Evolutionary conservation across 1,139 yeast genomes (phyloP).

Genomic region (Geotrichum aggregatum): DNA sequence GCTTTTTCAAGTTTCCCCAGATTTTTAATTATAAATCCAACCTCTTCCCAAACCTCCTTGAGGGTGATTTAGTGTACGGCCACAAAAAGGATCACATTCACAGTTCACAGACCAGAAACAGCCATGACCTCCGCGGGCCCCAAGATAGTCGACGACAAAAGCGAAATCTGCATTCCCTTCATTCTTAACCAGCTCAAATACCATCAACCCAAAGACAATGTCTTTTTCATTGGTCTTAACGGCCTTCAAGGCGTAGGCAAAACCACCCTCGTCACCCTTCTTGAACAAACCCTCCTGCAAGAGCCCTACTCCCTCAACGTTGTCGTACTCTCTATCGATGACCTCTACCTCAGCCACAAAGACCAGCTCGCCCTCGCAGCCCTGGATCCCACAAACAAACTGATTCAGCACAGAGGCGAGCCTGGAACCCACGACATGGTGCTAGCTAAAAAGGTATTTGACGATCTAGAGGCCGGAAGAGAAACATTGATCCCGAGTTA

Average conservation of each 20-base stretch:
- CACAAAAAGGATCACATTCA: no score
- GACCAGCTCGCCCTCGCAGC: conserved; percentile 52
- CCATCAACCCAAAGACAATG: not conserved
- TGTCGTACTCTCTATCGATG: conserved; percentile 75
- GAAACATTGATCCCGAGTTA: conserved; percentile 56
- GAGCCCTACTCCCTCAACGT: conserved; percentile 44
- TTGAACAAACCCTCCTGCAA: not conserved
- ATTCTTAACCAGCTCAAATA: not conserved
- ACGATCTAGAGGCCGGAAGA: conserved; percentile 29
- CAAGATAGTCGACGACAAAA: conserved; percentile 7
- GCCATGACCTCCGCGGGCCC: not conserved
- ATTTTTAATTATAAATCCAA: no score
- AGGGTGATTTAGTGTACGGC: no score
- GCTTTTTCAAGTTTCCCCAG: no score
- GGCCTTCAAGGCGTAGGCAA: conserved; percentile 21
- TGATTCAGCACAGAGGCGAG: conserved; percentile 75
- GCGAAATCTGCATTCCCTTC: conserved; percentile 4
- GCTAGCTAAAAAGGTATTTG: conserved; percentile 38
- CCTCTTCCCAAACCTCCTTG: no score
- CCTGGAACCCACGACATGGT: conserved; percentile 90
- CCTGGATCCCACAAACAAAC: conserved; percentile 45
- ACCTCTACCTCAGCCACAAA: conserved; percentile 64
- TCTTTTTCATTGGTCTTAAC: conserved; percentile 16
- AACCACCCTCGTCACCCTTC: conserved; percentile 15
- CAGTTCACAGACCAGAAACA: no score